Evolutionary conservation across 495 filamentous ascomycete genomes (phyloP).

Genomic region (Extremus antarcticus): DNA sequence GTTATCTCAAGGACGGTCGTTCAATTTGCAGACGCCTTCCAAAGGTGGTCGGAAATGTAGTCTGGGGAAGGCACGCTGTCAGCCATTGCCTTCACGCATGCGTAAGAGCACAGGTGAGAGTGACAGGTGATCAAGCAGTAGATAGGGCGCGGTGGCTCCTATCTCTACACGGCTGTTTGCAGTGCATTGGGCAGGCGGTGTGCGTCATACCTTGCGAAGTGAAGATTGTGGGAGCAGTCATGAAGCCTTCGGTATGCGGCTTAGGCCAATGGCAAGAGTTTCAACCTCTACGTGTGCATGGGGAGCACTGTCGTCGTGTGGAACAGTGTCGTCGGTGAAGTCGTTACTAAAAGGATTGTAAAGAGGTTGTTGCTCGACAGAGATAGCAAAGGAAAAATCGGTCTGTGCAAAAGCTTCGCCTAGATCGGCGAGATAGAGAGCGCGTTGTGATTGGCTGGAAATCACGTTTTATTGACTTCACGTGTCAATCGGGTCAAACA

Average conservation of each 20-base stretch:
- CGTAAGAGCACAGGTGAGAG: conserved; percentile 1
- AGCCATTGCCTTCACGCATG: background rate
- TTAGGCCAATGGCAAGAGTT: background rate
- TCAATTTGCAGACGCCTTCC: conserved; percentile 79
- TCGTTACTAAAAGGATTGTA: background rate
- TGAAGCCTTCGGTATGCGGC: background rate
- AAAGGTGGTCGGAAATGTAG: conserved; percentile 71
- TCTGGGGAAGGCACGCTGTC: background rate
- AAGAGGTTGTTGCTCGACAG: background rate
- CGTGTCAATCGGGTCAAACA: too few species aligned
- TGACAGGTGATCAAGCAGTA: too few species aligned
- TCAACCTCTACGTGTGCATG: background rate
- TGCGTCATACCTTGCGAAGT: conserved; percentile 64
- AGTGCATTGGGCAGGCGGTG: background rate
- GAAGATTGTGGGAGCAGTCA: conserved; percentile 20
- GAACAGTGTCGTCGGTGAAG: background rate
- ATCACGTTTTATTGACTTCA: too few species aligned
- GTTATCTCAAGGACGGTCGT: conserved; percentile 20
- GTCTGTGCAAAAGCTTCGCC: too few species aligned
- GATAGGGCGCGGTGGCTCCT: conserved; percentile 3
- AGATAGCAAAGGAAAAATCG: background rate
- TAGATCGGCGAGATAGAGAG: too few species aligned
- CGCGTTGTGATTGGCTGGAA: too few species aligned
- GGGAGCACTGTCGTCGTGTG: background rate
- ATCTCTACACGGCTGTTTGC: background rate